These are phyloP conservation scores for Adansonia gregorii DNA, from an alignment of 441 rosid genomes.

Conservation along the genomic window DNA sequence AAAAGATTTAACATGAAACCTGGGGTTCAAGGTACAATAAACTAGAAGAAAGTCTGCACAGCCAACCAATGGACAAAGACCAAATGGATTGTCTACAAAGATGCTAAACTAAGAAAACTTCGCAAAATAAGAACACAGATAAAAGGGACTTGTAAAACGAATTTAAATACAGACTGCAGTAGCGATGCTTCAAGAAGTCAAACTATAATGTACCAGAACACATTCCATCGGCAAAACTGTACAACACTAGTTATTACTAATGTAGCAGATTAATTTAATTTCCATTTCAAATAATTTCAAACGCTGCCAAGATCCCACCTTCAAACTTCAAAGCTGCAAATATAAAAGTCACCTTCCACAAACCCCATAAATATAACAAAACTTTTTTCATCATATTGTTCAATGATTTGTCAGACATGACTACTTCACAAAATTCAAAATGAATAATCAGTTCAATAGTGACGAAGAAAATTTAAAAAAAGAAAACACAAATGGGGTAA, in stretches of 20 bases:
- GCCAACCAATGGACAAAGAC: conserved; percentile 2
- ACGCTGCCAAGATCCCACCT: neutral
- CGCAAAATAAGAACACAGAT: neutral
- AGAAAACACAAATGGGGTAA: neutral
- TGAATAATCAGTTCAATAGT: conserved; percentile 4
- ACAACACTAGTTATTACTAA: conserved; percentile 10
- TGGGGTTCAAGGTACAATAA: neutral
- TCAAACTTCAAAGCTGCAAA: conserved; percentile 17
- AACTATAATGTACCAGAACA: conserved; percentile 16
- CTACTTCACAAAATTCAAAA: conserved; percentile 19
- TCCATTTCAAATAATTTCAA: conserved; percentile 11
- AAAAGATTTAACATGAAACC: conserved; percentile 16
- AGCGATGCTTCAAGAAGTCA: conserved; percentile 9
- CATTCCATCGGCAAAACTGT: neutral
- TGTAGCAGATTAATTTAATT: neutral
- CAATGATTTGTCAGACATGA: neutral
- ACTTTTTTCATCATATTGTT: neutral
- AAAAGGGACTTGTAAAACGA: neutral
- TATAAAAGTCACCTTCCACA: neutral
- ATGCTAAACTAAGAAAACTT: neutral
- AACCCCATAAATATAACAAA: conserved; percentile 5
- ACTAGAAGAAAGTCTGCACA: neutral
- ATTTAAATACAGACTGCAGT: neutral
- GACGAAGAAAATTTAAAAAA: neutral
- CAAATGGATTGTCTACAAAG: conserved; percentile 1